Evolutionary conservation across 225 moss, liverwort and hornwort genomes (phyloP).

Genomic region (Marchantia paleacea): DNA sequence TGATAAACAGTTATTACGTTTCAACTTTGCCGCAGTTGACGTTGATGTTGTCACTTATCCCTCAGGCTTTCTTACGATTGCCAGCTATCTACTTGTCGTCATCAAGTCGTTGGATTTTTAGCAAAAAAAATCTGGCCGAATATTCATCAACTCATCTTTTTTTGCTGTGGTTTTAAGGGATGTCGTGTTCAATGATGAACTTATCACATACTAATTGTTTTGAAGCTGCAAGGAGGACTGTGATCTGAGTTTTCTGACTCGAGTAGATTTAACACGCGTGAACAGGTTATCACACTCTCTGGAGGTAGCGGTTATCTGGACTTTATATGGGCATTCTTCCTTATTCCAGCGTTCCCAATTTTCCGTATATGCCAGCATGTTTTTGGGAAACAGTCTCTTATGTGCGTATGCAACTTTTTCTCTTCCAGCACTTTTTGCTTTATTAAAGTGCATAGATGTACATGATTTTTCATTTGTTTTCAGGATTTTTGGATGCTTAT

Average conservation of each 20-base stretch:
- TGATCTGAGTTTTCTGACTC: not conserved
- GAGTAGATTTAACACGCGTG: not conserved
- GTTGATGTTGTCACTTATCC: not conserved
- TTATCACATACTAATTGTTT: no score
- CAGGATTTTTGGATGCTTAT: no score
- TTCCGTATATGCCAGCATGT: conserved; percentile 51
- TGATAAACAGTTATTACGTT: not conserved
- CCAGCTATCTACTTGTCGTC: not conserved
- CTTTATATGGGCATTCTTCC: conserved; percentile 77
- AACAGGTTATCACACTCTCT: conserved; percentile 30
- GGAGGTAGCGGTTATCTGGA: conserved; percentile 82
- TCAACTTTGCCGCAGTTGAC: not conserved
- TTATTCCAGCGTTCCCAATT: conserved; percentile 69
- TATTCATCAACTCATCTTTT: not conserved
- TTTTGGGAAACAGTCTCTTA: conserved; percentile 73
- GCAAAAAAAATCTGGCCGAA: not conserved
- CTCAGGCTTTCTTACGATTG: not conserved
- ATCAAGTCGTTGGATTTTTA: not conserved
- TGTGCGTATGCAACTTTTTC: conserved; percentile 33
- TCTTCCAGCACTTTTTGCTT: not conserved
- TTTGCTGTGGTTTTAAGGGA: no score
- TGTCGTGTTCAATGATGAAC: no score
- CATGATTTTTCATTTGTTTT: no score
- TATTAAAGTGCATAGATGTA: not conserved
- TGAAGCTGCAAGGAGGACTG: not conserved